phyloP scores from a whole-genome alignment of 257 asterid genomes.

The Nicotiana attenuata region DNA sequence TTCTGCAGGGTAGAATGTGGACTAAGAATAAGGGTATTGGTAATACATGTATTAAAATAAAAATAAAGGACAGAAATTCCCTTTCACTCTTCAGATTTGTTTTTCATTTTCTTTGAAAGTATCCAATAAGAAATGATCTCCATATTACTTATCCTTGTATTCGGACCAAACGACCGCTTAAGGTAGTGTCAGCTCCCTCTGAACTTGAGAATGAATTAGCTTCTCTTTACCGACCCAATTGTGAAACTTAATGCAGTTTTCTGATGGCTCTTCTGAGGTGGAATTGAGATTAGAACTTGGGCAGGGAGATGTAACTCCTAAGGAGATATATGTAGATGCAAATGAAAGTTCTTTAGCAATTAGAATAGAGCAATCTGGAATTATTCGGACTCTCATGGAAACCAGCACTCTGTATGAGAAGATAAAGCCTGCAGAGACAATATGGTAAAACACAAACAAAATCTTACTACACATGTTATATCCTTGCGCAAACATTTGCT shows the following conservation, averaged over 20 bases:
- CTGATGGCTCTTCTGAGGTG: constrained; percentile 69
- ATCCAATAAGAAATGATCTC: neutral
- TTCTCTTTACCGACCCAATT: neutral
- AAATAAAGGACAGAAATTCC: neutral
- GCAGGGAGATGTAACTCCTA: constrained; percentile 40
- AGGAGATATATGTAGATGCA: constrained; percentile 63
- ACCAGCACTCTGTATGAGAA: constrained; percentile 57
- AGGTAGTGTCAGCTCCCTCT: neutral
- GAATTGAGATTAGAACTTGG: constrained; percentile 86
- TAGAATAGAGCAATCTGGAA: constrained; percentile 50
- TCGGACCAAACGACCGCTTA: neutral
- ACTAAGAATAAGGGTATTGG: neutral
- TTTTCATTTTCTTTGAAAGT: neutral
- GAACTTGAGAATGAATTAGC: neutral
- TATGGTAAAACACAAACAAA: constrained; percentile 47
- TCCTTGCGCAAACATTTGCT: neutral
- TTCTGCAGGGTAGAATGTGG: no score
- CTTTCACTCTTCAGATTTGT: neutral
- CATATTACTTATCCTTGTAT: neutral
- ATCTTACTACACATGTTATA: neutral
- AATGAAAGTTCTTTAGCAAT: constrained; percentile 63
- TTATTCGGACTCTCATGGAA: constrained; percentile 59
- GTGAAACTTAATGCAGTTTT: constrained; percentile 44
- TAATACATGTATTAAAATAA: no score
- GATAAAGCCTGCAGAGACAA: constrained; percentile 86